Base-by-base conservation (phyloP, 2,329 filamentous ascomycete species). In the Phyllachora maydis region DNA sequence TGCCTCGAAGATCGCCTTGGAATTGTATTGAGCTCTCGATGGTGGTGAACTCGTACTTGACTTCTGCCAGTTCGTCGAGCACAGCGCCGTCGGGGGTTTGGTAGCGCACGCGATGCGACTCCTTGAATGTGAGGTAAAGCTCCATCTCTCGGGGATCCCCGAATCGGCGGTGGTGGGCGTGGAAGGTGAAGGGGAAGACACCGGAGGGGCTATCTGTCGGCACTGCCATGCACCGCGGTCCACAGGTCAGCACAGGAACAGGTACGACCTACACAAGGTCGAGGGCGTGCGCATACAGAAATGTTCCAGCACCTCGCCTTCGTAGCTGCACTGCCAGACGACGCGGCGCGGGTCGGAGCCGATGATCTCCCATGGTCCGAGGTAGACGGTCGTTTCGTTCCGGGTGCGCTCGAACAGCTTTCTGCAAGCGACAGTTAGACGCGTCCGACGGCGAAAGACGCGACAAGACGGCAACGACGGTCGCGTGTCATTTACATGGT, bases 241-340 rank as follows among this genome's bases (percentile, higher is more conserved):
- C n/a, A n/a, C n/a, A n/a, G n/a, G n/a, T n/a, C n/a, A n/a, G n/a
- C n/a, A n/a, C n/a, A n/a, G n/a, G n/a, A n/a, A n/a, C n/a, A n/a
- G n/a, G n/a, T n/a, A n/a, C n/a, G n/a, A n/a, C n/a, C n/a, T n/a
- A n/a, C n/a, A n/a, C n/a, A n/a, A n/a, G n/a, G n/a, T n/a, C n/a
- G n/a, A n/a, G n/a, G n/a, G n/a, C n/a, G n/a, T n/a, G n/a, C n/a
- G 42, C 50, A 30, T 45, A 60, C 56, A 40, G 30, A 50, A 59
- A 32, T 62, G 57, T 33, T 61, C 57, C 16, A 62, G 45, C 14
- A 52, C 42, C 40, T 61, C 57, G 36, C 52, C 50, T 33, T 54
- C 49, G 33, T 61, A 61, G 32, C 54, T 59, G 30, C 57, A 56
- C 32, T 56, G 55, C 57, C 57, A 62, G 18, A 56, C 38, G n/a